Base-by-base conservation (phyloP, 305 asterid species). In the Fraxinus floribunda region DNA sequence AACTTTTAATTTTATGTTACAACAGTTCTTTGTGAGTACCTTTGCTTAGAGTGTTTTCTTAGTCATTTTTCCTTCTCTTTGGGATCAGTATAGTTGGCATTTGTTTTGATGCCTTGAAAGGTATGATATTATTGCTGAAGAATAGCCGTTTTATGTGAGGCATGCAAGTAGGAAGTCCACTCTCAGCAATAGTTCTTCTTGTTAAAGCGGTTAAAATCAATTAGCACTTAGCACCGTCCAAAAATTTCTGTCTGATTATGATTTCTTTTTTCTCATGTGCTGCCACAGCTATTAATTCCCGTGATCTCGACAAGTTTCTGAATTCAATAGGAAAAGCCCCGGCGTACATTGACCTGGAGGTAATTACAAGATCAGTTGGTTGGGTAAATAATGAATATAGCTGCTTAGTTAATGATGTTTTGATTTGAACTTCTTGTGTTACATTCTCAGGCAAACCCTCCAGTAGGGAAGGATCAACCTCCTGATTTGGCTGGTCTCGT, bases 391-490 rank as follows among this genome's bases (percentile, higher is more conserved):
- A 78, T 76, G 49, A 24, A 75, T 77, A 24, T 71, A 83, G 52
- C 70, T 81, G 39, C 75, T 78, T 29, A 52, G 15, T 79, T 75
- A 68, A 49, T 68, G 77, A 9, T 46, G 10, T 22, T 73, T 68
- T 44, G 46, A 81, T 41, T 79, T 83, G 77, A 80, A 77, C 16
- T 79, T 20, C 8, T 68, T 6, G 79, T 75, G 77, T 80, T 76
- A 30, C 46, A 77, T 80, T 83, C 60, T 15, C 85, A 97, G 99
- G 98, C 93, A 79, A 92, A 90, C 49, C 97, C 98, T 83, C 75
- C 95, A 29, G 97, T 97, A 26, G 98, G 98, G 77, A 97, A 93
- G 90, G 99, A 94, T 87, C 97, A 94, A 78, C 99, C 97, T 83
- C 99, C 99, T 80, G 99, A 97, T 90, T 89, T 97, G 76, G 97